Percentiles rank a stretch among this genome's conserved stretches.
Conservation (phyloP, 2,329 filamentous ascomycete genomes). For the Sarocladium strictum region DNA sequence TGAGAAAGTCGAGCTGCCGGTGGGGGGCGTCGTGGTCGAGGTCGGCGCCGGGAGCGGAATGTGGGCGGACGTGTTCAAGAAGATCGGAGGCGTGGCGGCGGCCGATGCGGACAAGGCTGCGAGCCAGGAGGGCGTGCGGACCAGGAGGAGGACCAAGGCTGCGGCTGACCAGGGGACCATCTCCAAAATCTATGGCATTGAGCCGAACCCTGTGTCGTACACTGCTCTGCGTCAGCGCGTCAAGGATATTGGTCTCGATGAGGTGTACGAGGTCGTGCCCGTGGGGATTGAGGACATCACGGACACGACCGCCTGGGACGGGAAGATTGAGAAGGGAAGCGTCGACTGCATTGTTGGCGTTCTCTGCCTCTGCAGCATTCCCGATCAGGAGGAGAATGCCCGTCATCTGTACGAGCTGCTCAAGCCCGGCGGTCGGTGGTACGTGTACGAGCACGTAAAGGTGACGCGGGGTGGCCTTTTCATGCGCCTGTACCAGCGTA, state of each 20-base stretch:
- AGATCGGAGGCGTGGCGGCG: slow-evolving; percentile 18
- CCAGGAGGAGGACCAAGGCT: slow-evolving; percentile 23
- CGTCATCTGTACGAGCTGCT: slow-evolving; percentile 49
- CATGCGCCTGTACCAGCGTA: slow-evolving; percentile 45
- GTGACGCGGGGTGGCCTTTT: slow-evolving; percentile 30
- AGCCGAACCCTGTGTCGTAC: slow-evolving; percentile 54
- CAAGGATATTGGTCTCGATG: slow-evolving; percentile 44
- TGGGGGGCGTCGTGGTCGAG: slow-evolving; percentile 51
- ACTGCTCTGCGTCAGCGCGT: slow-evolving; percentile 39
- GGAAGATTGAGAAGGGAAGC: slow-evolving; percentile 42
- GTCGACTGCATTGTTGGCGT: slow-evolving; percentile 56
- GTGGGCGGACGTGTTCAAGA: slow-evolving; percentile 50
- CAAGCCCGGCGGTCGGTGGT: slow-evolving; percentile 57
- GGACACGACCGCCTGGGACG: slow-evolving; percentile 33
- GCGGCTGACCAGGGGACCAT: slow-evolving; percentile 19
- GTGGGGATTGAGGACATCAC: slow-evolving; percentile 55
- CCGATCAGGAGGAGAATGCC: slow-evolving; percentile 51
- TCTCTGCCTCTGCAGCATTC: slow-evolving; percentile 59
- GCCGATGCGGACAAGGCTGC: slow-evolving; percentile 9
- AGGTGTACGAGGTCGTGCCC: slow-evolving; percentile 55
- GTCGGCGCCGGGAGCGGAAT: slow-evolving; percentile 56
- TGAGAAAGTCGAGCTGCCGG: slow-evolving; percentile 27
- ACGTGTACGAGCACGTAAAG: slow-evolving; percentile 56
- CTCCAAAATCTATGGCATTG: slow-evolving; percentile 54
- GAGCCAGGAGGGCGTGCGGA: slow-evolving; percentile 10